phyloP scores from a whole-genome alignment of 1,284 basidiomycete species.

The Coniophora puteana region DNA sequence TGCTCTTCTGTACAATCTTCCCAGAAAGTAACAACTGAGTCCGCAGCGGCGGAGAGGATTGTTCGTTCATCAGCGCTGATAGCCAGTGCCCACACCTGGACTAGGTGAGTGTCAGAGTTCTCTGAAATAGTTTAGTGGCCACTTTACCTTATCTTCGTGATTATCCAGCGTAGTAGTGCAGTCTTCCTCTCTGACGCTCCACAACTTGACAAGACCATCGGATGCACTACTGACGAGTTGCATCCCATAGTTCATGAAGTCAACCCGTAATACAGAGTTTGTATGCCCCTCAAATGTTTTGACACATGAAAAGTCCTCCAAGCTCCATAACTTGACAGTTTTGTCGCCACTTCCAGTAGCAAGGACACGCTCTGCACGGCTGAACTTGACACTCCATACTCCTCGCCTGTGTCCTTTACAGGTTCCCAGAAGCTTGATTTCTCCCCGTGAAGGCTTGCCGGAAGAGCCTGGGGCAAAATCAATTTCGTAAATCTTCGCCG shows the following conservation, averaged over 20 bases:
- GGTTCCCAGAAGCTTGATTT: slow-evolving; percentile 77
- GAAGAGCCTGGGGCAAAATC: slow-evolving; percentile 45
- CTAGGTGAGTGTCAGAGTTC: neutral
- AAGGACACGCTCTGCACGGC: slow-evolving; percentile 77
- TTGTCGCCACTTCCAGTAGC: slow-evolving; percentile 95
- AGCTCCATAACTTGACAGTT: slow-evolving; percentile 90
- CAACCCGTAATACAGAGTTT: slow-evolving; percentile 92
- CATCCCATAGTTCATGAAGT: slow-evolving; percentile 82
- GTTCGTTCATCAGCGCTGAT: slow-evolving; percentile 74
- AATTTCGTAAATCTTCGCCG: slow-evolving; percentile 88
- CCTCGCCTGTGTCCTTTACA: slow-evolving; percentile 97
- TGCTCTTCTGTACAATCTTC: slow-evolving; percentile 85
- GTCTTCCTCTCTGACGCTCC: slow-evolving; percentile 89
- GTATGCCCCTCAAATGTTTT: slow-evolving; percentile 98
- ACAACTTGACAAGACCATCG: slow-evolving; percentile 94
- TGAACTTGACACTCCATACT: slow-evolving; percentile 93
- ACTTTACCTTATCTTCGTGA: slow-evolving; percentile 87
- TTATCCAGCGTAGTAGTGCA: slow-evolving; percentile 90
- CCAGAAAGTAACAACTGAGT: slow-evolving; percentile 94
- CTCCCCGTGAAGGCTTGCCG: slow-evolving; percentile 49
- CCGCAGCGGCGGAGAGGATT: slow-evolving; percentile 91
- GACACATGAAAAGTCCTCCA: slow-evolving; percentile 88
- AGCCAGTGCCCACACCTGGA: slow-evolving; percentile 89
- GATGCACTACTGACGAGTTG: slow-evolving; percentile 89
- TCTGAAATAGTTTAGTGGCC: neutral